Base-by-base conservation (phyloP, 257 asterid species). In the Handroanthus guayacan region DNA sequence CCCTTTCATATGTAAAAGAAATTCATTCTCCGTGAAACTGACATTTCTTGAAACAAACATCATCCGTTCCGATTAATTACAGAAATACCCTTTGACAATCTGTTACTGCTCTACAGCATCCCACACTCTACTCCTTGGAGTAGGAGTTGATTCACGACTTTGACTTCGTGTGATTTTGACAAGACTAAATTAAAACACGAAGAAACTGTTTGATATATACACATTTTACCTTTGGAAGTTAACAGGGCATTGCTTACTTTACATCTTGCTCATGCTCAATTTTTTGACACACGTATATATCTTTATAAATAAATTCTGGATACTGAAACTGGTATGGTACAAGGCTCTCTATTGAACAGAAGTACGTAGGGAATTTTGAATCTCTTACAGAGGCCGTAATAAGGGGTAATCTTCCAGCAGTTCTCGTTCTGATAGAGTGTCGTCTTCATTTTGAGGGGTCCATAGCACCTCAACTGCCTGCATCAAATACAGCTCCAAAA, bases 381-480 rank as follows among this genome's bases (percentile, higher is more conserved):
- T 62, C 75, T 60, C 78, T 88, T 75, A 94, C 14, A 94, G 86
- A 74, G 97, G 99, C 78, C 93, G 85, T 83, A 94, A 75, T 50
- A 90, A 79, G 4, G 97, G 92, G 88, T 94, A 94, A 78, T 94
- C 97, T 80, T 90, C 90, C 6, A 94, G 93, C 50, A 94, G 84
- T 83, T 94, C 93, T 75, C 92, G 91, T 82, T 94, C 99, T 3
- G 99, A 89, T 57, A 94, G 79, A 2, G 90, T 76, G 79, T 90
- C 99, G 5, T 86, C 89, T 83, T 94, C 97, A 34, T 88, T 89
- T 75, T 94, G 99, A 17, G 99, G 99, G 6, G 99, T 94, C 99
- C 99, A 94, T 36, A 94, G 81, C 77, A 94, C 94, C 90, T 94
- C 97, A 14, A 94, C 97, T 2, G 97, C 98, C 97, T 94, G 90